Conservation (phyloP, 2,329 filamentous ascomycete genomes). For the Beauveria sp. region DNA sequence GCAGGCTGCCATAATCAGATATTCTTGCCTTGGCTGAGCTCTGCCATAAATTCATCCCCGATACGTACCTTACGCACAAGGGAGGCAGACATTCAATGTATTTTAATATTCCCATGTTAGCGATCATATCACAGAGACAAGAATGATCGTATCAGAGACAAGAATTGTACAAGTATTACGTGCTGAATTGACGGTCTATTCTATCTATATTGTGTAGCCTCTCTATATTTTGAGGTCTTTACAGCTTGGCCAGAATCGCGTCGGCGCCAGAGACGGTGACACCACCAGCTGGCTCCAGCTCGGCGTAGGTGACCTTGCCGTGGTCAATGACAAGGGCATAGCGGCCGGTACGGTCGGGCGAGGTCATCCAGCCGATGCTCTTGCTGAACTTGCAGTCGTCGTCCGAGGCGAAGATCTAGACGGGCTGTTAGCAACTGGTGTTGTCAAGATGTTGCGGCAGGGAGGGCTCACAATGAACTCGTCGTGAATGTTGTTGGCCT, state of each 20-base stretch:
- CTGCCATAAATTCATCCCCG: too few relatives aligned
- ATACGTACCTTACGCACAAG: too few relatives aligned
- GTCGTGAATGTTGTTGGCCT: slow-evolving; percentile 72
- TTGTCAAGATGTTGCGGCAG: neutral
- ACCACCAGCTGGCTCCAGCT: slow-evolving; percentile 53
- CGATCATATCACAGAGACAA: too few relatives aligned
- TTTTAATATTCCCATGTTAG: too few relatives aligned
- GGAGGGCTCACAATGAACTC: slow-evolving; percentile 47
- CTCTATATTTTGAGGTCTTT: slow-evolving; percentile 16
- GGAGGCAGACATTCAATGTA: too few relatives aligned
- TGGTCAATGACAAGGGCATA: slow-evolving; percentile 78
- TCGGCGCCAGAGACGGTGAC: slow-evolving; percentile 45
- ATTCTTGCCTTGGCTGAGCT: too few relatives aligned
- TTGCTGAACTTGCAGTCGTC: slow-evolving; percentile 62
- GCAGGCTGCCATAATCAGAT: too few relatives aligned
- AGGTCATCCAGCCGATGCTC: slow-evolving; percentile 68
- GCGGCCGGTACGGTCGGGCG: slow-evolving; percentile 61
- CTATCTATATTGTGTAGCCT: neutral
- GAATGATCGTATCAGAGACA: too few relatives aligned
- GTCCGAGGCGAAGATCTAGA: slow-evolving; percentile 69
- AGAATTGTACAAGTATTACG: neutral
- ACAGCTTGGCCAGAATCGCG: slow-evolving; percentile 47
- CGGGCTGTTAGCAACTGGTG: neutral
- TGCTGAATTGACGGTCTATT: slow-evolving; percentile 2
- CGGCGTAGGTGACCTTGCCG: slow-evolving; percentile 76